These are phyloP conservation scores for Starmerella tilneyi DNA, from an alignment of 805 yeast species.

Conservation along the genomic window DNA sequence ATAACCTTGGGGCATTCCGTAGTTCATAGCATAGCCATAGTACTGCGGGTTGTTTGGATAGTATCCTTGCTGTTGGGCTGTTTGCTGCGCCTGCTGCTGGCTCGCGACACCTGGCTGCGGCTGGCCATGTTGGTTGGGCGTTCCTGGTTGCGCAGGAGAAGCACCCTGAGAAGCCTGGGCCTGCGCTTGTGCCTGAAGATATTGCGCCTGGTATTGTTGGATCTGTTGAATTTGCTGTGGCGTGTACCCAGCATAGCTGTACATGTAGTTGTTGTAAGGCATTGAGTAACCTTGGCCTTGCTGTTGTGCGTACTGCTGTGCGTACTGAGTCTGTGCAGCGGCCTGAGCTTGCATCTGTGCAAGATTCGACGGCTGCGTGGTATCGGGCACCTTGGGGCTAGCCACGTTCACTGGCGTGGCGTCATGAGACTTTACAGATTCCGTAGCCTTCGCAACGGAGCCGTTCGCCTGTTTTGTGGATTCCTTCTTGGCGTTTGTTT, in stretches of 20 bases:
- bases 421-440: too few species aligned
- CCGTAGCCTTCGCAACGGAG: too few species aligned
- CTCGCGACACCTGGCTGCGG: too few species aligned
- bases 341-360: conserved; percentile 2
- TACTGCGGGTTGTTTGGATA: neutral
- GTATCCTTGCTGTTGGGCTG: neutral
- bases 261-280: conserved; percentile 2
- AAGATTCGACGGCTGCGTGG: neutral
- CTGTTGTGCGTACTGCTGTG: neutral
- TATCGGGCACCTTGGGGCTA: neutral
- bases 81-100: neutral
- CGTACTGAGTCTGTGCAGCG: conserved; percentile 2
- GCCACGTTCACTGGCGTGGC: too few species aligned
- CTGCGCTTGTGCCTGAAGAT: neutral
- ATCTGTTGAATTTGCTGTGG: conserved; percentile 6
- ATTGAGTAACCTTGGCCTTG: neutral
- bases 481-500: too few species aligned
- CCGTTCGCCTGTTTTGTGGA: too few species aligned
- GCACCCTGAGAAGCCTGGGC: neutral
- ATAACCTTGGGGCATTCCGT: conserved; percentile 1
- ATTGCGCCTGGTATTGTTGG: conserved; percentile 1
- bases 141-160: neutral
- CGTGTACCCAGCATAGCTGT: conserved; percentile 5
- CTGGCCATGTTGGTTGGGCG: neutral
- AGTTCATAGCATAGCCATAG: neutral